Conservation (phyloP, 176 grass and related monocot species). For the Oryza glaberrima region DNA sequence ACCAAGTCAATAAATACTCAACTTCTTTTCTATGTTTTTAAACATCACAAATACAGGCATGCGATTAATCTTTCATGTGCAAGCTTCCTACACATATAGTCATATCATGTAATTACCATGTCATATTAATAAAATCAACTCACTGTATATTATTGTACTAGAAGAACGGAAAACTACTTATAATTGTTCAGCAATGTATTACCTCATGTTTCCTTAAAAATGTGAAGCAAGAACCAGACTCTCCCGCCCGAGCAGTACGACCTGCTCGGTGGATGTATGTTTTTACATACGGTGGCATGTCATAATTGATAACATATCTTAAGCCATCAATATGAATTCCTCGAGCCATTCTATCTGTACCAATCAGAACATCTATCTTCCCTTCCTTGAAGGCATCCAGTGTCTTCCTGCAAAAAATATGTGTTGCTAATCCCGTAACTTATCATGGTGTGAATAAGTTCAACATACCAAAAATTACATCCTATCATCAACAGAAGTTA, state of each 20-base stretch:
- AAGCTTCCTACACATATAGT: not conserved
- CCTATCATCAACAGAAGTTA: constrained; percentile 6
- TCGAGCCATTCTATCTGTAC: constrained; percentile 94
- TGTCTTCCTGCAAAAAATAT: constrained; percentile 67
- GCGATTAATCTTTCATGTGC: not conserved
- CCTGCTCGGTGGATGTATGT: constrained; percentile 91
- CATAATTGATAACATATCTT: constrained; percentile 93
- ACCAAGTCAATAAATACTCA: constrained; percentile 12
- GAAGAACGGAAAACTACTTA: not conserved
- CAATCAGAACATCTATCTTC: constrained; percentile 77
- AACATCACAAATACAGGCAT: not conserved
- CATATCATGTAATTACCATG: constrained; percentile 28
- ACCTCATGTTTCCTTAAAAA: constrained; percentile 91
- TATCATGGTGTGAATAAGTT: constrained; percentile 12
- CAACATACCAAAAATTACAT: not conserved
- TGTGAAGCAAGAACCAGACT: constrained; percentile 89
- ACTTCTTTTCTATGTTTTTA: not conserved
- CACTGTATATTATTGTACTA: not conserved
- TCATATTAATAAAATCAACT: constrained; percentile 25
- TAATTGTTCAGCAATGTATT: constrained; percentile 16
- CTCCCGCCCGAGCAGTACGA: constrained; percentile 78
- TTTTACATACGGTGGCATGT: constrained; percentile 87
- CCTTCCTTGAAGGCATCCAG: constrained; percentile 88
- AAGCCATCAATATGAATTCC: constrained; percentile 96
- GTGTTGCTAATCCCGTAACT: constrained; percentile 2